Conservation (phyloP, 345 rosid genomes). For the Iberis pinnata region DNA sequence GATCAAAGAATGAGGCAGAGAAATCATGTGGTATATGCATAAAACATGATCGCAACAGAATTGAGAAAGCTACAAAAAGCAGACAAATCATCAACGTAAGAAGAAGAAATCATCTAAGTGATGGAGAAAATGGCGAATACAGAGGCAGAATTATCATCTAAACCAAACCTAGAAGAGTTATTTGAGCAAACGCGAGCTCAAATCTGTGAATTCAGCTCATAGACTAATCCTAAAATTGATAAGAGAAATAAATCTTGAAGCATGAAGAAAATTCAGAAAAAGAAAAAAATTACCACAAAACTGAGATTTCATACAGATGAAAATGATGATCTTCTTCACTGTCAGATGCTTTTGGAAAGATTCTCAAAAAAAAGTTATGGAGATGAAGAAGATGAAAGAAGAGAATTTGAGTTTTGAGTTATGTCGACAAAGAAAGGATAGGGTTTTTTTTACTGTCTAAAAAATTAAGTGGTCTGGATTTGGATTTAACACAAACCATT, state of each 20-base stretch:
- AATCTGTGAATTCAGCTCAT: conserved; percentile 19
- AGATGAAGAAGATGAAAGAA: conserved; percentile 22
- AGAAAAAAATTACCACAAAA: conserved; percentile 2
- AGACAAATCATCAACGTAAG: no score
- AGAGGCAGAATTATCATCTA: conserved; percentile 5
- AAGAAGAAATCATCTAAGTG: no score
- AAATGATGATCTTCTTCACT: conserved; percentile 17
- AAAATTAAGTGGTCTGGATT: no score
- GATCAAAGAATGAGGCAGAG: conserved; percentile 12
- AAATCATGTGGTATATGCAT: no score
- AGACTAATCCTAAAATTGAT: background rate
- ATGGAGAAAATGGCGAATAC: conserved; percentile 12
- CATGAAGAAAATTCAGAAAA: no score
- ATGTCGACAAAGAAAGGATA: background rate
- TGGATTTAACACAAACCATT: no score
- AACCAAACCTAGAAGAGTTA: conserved; percentile 5
- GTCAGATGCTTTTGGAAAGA: conserved; percentile 14
- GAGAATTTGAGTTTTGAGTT: conserved; percentile 8
- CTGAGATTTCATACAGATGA: conserved; percentile 16
- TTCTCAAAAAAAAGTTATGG: conserved; percentile 15
- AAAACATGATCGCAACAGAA: no score
- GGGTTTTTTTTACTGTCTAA: no score
- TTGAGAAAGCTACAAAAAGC: no score
- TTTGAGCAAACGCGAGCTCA: background rate
- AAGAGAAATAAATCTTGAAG: conserved; percentile 1